Evolutionary conservation across 768 basidiomycete species (phyloP).

Genomic region (Pilatotrama ljubarskyi): DNA sequence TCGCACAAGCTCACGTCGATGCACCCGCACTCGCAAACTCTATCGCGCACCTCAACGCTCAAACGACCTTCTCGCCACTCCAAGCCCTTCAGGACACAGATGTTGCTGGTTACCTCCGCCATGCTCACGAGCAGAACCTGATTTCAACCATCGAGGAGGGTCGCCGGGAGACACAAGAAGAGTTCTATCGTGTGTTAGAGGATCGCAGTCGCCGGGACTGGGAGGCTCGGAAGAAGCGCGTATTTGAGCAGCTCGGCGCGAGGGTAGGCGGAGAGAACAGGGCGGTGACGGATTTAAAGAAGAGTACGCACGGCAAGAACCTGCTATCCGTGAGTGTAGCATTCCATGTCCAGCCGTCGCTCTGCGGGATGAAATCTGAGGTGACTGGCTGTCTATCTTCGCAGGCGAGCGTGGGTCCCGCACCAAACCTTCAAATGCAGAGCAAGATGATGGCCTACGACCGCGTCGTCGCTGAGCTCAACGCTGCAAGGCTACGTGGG

Average conservation of each 20-base stretch:
- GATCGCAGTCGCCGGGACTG: conserved; percentile 76
- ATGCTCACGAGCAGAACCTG: conserved; percentile 92
- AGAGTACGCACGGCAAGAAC: conserved; percentile 58
- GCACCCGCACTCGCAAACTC: conserved; percentile 82
- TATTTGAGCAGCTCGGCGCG: conserved; percentile 88
- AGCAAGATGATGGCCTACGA: conserved; percentile 97
- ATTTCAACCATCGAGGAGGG: conserved; percentile 94
- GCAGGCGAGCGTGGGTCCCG: conserved; percentile 50
- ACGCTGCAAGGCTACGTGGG: conserved; percentile 68
- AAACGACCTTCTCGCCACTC: conserved; percentile 84
- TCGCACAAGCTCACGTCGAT: conserved; percentile 93
- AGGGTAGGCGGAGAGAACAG: conserved; percentile 56
- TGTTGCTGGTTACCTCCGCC: conserved; percentile 90
- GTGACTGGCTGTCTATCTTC: background rate
- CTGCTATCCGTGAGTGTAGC: conserved; percentile 48
- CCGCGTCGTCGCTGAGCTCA: conserved; percentile 75
- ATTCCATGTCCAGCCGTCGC: background rate
- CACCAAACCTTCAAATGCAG: conserved; percentile 77
- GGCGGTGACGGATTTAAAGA: conserved; percentile 60
- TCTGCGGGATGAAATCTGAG: background rate
- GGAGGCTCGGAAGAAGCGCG: conserved; percentile 87
- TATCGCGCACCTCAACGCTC: conserved; percentile 80
- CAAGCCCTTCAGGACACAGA: conserved; percentile 94
- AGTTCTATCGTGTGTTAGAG: conserved; percentile 81
- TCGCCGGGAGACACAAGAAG: conserved; percentile 77